A percentile compares a stretch with the other conserved stretches of the same genome.
phyloP scores from a whole-genome alignment of 2,329 filamentous ascomycete genomes.

The Pseudocercospora cruenta region DNA sequence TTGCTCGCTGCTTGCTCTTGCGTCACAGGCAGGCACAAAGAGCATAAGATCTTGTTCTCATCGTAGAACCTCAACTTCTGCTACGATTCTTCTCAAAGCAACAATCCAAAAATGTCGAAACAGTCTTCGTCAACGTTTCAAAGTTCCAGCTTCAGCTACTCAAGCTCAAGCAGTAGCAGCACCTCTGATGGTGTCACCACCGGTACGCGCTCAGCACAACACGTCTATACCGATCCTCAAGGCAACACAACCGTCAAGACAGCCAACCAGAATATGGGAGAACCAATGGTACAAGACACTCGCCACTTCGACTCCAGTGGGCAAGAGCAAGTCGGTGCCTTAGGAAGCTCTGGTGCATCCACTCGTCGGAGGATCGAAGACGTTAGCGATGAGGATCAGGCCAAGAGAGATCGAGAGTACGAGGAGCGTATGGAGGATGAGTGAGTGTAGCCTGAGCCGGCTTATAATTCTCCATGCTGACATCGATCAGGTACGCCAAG shows the following conservation, averaged over 20 bases:
- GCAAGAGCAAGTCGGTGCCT: slow-evolving; percentile 30
- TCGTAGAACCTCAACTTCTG: not conserved
- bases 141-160: slow-evolving; percentile 28
- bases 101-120: not conserved
- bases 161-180: slow-evolving; percentile 31
- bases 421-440: slow-evolving; percentile 38
- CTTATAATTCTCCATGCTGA: slow-evolving; percentile 12
- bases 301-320: slow-evolving; percentile 37
- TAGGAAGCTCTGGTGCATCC: not conserved
- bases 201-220: slow-evolving; percentile 30
- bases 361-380: slow-evolving; percentile 33
- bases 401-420: slow-evolving; percentile 30
- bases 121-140: not conserved
- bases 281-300: slow-evolving; percentile 34
- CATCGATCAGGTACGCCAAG: slow-evolving; percentile 34
- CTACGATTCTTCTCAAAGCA: not conserved
- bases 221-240: slow-evolving; percentile 32
- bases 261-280: slow-evolving; percentile 36
- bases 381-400: slow-evolving; percentile 33
- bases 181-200: slow-evolving; percentile 29
- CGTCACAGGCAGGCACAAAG: not conserved
- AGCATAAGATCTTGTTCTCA: slow-evolving; percentile 4
- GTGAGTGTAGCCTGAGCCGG: slow-evolving; percentile 19
- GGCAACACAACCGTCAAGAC: slow-evolving; percentile 36
- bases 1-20: not conserved